A percentile compares a stretch with the other conserved stretches of the same genome.
Conservation (phyloP, 768 basidiomycete species). For the Lactarius sanguifluus region DNA sequence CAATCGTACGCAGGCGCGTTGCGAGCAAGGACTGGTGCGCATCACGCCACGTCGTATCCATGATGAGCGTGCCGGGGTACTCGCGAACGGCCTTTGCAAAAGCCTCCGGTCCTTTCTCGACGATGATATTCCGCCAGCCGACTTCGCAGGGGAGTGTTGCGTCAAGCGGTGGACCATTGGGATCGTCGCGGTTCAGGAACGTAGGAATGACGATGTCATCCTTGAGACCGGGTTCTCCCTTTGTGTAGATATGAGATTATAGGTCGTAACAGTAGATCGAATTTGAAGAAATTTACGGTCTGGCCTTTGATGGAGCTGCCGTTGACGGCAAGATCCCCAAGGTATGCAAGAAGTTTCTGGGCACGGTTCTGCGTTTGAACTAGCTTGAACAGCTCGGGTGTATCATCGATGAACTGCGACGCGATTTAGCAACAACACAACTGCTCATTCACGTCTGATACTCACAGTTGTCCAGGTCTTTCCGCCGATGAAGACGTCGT, state of each 20-base stretch:
- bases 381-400: slow-evolving; percentile 98
- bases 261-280: slow-evolving; percentile 1
- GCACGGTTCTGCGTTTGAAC: slow-evolving; percentile 98
- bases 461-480: slow-evolving; percentile 96
- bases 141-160: slow-evolving; percentile 76
- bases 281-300: slow-evolving; percentile 40
- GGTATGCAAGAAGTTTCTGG: slow-evolving; percentile 93
- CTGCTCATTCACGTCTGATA: slow-evolving; percentile 24
- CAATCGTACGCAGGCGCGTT: slow-evolving; percentile 91
- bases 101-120: slow-evolving; percentile 95
- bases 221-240: slow-evolving; percentile 93
- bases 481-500: slow-evolving; percentile 93
- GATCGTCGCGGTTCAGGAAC: slow-evolving; percentile 75
- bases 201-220: slow-evolving; percentile 82
- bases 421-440: not conserved
- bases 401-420: slow-evolving; percentile 94
- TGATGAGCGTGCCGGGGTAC: slow-evolving; percentile 93
- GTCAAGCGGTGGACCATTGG: slow-evolving; percentile 73
- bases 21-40: slow-evolving; percentile 98
- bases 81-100: slow-evolving; percentile 97
- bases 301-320: slow-evolving; percentile 98
- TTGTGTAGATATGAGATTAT: slow-evolving; percentile 7
- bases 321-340: slow-evolving; percentile 97
- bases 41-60: slow-evolving; percentile 99
- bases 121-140: slow-evolving; percentile 99